Evolutionary conservation across 2,329 filamentous ascomycete genomes (phyloP).

Genomic region (Nannizziopsis arthrosporioides): DNA sequence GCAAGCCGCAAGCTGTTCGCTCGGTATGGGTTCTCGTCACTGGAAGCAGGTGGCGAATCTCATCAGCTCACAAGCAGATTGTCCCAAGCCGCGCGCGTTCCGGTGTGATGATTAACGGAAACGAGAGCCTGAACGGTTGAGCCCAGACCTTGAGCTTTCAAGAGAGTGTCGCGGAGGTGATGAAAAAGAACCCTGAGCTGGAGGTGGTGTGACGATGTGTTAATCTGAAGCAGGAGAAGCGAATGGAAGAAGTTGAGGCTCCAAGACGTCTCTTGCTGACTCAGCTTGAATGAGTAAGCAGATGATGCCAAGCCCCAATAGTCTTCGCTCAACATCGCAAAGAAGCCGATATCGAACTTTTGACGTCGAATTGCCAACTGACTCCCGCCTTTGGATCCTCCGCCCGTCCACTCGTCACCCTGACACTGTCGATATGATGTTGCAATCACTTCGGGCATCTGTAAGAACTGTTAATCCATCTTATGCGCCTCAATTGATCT

Average conservation of each 20-base stretch:
- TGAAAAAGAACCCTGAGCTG: constrained; percentile 9
- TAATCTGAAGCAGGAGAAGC: not conserved
- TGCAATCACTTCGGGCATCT: constrained; percentile 17
- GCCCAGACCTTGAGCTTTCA: not conserved
- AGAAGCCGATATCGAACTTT: constrained; percentile 1
- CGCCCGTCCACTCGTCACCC: constrained; percentile 2
- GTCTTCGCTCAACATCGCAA: constrained; percentile 1
- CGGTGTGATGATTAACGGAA: not conserved
- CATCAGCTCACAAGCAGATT: not conserved
- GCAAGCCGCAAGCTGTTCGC: not conserved
- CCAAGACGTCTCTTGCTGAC: not conserved
- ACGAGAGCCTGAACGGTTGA: not conserved
- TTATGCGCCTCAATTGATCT: constrained; percentile 16
- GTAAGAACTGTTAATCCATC: constrained; percentile 3
- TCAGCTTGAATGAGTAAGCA: not conserved
- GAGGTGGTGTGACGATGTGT: not conserved
- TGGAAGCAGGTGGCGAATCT: constrained; percentile 5
- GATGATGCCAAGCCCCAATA: not conserved
- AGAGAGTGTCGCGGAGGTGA: constrained; percentile 4
- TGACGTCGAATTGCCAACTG: constrained; percentile 8
- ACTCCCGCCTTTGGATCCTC: constrained; percentile 7
- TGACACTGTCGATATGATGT: constrained; percentile 13
- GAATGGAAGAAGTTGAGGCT: no score
- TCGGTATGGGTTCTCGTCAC: not conserved
- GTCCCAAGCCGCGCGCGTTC: not conserved